Base-by-base conservation (phyloP, 495 filamentous ascomycete genomes). In the Penicillium lividum region DNA sequence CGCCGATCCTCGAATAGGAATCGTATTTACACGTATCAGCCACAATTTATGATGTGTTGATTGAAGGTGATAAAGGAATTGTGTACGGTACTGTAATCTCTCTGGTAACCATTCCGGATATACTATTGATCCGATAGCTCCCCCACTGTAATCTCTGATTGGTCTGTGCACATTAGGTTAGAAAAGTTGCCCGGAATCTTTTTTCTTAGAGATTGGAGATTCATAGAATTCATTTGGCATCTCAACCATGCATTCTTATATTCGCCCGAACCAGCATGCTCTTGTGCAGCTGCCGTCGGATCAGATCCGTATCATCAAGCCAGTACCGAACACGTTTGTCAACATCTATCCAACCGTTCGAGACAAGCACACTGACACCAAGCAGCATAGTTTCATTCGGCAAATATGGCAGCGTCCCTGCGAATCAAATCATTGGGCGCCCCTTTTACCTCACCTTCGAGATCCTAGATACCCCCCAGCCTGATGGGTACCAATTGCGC, bases 391-490 rank as follows among this genome's bases (percentile, higher is more conserved):
- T 96, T 49, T 89, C 86, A 11, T 77, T 97, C 30, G 92, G 91
- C 33, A 97, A 96, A 84, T 96, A 90, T 67, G 94, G 95, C 52
- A 81, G 81, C 3, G 97, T 98, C 65, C 86, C 89, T 22, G 82
- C 89, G 5, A 97, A 97, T 65, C 82, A 90, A 16, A 83, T 98
- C 34, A 80, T 98, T 38, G 89, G 89, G 10, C 86, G 94, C 15
- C 94, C 94, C 0, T 97, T 90, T 73, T 82, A 97, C 74, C 77
- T 94, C 47, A 97, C 92, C 7, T 98, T 88, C 68, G 94, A 98
- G 68, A 76, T 98, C 9, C 81, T 88, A 49, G 91, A 96, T 62
- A 81, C 82, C 57, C 68, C 72, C 0, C 84, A 85, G 59, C 70
- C 68, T 0, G 77, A 84, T 25, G 82, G 80, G 48, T 78, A 84